A percentile compares a stretch with the other conserved stretches of the same genome.
Evolutionary conservation across 1,139 yeast genomes (phyloP).

Genomic region (Candida smagusa): DNA sequence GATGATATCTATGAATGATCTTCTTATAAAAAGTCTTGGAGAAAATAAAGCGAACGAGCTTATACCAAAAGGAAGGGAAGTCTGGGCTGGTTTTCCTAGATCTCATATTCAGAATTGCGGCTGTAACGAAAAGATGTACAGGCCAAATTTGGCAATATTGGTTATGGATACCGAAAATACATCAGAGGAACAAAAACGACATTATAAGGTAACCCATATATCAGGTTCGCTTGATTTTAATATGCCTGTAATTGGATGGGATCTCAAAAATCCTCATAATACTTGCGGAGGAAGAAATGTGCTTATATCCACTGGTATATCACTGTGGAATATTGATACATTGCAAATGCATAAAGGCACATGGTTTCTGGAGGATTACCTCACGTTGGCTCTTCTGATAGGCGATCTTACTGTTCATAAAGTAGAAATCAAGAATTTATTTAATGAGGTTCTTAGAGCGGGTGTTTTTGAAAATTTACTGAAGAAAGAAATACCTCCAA

Average conservation of each 20-base stretch:
- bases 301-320: conserved; percentile 25
- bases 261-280: conserved; percentile 10
- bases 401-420: conserved; percentile 33
- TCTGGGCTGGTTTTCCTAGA: conserved; percentile 24
- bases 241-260: conserved; percentile 18
- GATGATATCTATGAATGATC: conserved; percentile 15
- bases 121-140: conserved; percentile 22
- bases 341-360: conserved; percentile 10
- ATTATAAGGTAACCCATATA: conserved; percentile 20
- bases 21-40: conserved; percentile 4
- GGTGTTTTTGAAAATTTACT: too few relatives aligned
- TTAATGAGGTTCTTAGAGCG: conserved; percentile 17
- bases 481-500: neutral
- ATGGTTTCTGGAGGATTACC: conserved; percentile 22
- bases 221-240: conserved; percentile 35
- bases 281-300: conserved; percentile 16
- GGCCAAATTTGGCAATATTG: conserved; percentile 24
- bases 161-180: conserved; percentile 11
- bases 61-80: conserved; percentile 17
- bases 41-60: neutral
- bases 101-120: conserved; percentile 24
- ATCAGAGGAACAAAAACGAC: conserved; percentile 2
- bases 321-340: conserved; percentile 17
- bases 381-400: conserved; percentile 30
- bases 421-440: conserved; percentile 28